Evolutionary conservation across 257 asterid species (phyloP).

Genomic region (Nicotiana noctiflora): DNA sequence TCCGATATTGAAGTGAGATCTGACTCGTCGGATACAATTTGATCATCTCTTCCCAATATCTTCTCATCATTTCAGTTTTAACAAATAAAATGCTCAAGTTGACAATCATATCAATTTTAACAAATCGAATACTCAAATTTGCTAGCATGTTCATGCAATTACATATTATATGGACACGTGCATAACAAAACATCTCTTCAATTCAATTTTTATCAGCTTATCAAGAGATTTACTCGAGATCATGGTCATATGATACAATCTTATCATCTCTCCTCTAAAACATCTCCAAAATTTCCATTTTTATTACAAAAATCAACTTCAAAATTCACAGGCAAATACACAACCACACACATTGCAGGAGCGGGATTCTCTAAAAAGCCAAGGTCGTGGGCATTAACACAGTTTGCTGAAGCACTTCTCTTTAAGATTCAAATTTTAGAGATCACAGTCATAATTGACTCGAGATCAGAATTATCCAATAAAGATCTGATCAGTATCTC

Average conservation of each 20-base stretch:
- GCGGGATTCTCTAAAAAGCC: too few relatives aligned
- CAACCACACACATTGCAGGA: background rate
- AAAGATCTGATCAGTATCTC: background rate
- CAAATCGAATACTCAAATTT: background rate
- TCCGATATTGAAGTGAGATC: conserved; percentile 53
- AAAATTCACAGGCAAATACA: background rate
- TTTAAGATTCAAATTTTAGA: background rate
- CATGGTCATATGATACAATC: background rate
- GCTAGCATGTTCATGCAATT: background rate
- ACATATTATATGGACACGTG: background rate
- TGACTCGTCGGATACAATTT: conserved; percentile 44
- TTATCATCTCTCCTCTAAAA: background rate
- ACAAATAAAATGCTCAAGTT: background rate
- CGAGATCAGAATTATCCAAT: background rate
- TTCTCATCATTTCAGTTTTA: conserved; percentile 16
- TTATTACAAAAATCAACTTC: background rate
- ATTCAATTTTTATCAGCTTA: background rate
- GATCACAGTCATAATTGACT: background rate
- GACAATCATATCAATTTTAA: background rate
- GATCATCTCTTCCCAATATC: conserved; percentile 57
- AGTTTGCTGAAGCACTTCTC: background rate
- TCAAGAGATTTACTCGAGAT: background rate
- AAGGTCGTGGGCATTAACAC: too few relatives aligned
- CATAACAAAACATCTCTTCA: background rate
- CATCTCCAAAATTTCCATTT: background rate